Evolutionary conservation across 2,329 filamentous ascomycete genomes (phyloP).

Genomic region (Zymoseptoria crescenta): DNA sequence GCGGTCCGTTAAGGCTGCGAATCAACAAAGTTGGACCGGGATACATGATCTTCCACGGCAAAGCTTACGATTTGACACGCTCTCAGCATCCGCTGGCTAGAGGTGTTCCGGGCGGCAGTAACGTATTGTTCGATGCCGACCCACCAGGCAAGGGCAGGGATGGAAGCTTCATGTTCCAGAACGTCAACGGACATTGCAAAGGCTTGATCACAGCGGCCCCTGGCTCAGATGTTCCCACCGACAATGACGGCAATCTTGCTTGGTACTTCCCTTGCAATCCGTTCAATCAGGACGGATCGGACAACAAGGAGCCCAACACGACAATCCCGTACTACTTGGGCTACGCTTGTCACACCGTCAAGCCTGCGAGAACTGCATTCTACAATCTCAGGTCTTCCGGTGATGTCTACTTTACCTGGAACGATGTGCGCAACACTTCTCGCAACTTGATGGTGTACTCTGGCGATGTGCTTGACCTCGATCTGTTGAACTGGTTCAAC

Average conservation of each 20-base stretch:
- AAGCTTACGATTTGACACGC: constrained; percentile 71
- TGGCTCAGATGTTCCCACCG: constrained; percentile 70
- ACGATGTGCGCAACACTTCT: constrained; percentile 79
- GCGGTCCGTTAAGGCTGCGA: constrained; percentile 60
- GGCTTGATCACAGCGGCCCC: constrained; percentile 66
- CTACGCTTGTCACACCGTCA: constrained; percentile 80
- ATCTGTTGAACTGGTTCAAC: constrained; percentile 88
- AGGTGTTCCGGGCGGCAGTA: constrained; percentile 66
- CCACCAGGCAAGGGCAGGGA: constrained; percentile 80
- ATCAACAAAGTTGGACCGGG: constrained; percentile 73
- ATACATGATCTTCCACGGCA: constrained; percentile 95
- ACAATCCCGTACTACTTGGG: constrained; percentile 72
- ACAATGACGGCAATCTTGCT: constrained; percentile 64
- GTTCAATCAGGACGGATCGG: constrained; percentile 90
- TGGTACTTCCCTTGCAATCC: constrained; percentile 96
- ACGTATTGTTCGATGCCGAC: constrained; percentile 80
- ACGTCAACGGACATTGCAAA: constrained; percentile 96
- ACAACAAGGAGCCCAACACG: constrained; percentile 53
- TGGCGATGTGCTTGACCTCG: constrained; percentile 82
- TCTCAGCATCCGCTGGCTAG: constrained; percentile 73
- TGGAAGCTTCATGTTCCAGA: constrained; percentile 95
- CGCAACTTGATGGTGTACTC: constrained; percentile 93
- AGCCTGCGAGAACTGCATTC: constrained; percentile 60
- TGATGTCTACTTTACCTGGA: constrained; percentile 94
- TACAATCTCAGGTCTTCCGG: constrained; percentile 64